Evolutionary conservation across 352 stramenopile species (phyloP).

Genomic region (Blastocystis sp.): DNA sequence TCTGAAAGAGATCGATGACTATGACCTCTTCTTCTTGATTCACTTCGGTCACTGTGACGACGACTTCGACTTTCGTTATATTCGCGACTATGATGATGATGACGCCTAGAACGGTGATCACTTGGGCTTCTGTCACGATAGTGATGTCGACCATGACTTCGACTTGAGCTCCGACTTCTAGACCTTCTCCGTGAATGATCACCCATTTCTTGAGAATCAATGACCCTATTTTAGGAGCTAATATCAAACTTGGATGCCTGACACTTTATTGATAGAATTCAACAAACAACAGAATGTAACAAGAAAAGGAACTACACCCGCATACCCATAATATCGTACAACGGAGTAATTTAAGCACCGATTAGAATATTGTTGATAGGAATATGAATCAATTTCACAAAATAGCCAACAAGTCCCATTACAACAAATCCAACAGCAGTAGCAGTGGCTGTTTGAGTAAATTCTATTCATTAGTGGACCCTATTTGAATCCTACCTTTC

Average conservation of each 20-base stretch:
- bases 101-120: neutral
- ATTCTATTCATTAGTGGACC: slow-evolving; percentile 74
- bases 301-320: neutral
- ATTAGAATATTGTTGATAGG: slow-evolving; percentile 99
- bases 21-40: neutral
- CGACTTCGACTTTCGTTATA: neutral
- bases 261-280: neutral
- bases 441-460: slow-evolving; percentile 86
- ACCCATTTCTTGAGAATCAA: neutral
- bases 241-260: neutral
- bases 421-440: slow-evolving; percentile 94
- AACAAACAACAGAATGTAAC: neutral
- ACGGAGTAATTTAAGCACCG: slow-evolving; percentile 75
- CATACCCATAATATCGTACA: neutral
- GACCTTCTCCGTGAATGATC: neutral
- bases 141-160: neutral
- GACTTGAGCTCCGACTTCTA: neutral
- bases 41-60: neutral
- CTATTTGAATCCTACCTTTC: slow-evolving; percentile 75
- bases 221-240: too few relatives aligned
- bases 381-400: slow-evolving; percentile 99
- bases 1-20: neutral
- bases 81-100: neutral
- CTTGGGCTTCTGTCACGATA: neutral
- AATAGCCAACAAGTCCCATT: slow-evolving; percentile 99